A percentile compares a stretch with the other conserved stretches of the same genome.
Conservation (phyloP, 495 filamentous ascomycete species). For the Articulospora tetracladia region DNA sequence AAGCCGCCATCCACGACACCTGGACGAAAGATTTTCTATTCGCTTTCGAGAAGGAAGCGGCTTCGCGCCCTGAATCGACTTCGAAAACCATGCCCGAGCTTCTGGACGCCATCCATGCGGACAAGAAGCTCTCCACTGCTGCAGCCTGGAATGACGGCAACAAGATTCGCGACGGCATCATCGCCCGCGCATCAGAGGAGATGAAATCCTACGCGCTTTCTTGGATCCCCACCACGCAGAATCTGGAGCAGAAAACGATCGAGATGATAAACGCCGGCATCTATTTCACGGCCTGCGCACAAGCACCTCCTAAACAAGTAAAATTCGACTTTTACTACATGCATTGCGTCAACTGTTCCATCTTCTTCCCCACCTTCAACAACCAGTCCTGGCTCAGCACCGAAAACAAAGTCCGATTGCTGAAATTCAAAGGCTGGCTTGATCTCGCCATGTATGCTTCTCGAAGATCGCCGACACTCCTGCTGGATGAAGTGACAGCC, state of each 20-base stretch:
- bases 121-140: conserved; percentile 50
- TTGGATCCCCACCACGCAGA: conserved; percentile 46
- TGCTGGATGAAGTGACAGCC: conserved; percentile 45
- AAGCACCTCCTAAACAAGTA: conserved; percentile 56
- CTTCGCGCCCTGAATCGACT: conserved; percentile 18
- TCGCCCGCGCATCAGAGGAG: conserved; percentile 56
- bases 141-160: conserved; percentile 51
- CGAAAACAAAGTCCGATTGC: conserved; percentile 51
- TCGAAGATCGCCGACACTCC: conserved; percentile 46
- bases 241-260: conserved; percentile 61
- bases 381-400: conserved; percentile 31
- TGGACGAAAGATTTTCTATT: conserved; percentile 48
- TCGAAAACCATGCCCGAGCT: conserved; percentile 53
- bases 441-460: conserved; percentile 63
- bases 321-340: conserved; percentile 85
- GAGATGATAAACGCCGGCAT: conserved; percentile 73
- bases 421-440: conserved; percentile 61
- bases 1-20: conserved; percentile 60
- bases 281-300: conserved; percentile 60
- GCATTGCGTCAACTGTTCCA: conserved; percentile 58
- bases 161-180: conserved; percentile 63
- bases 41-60: conserved; percentile 47
- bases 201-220: conserved; percentile 50
- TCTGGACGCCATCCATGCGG: conserved; percentile 50
- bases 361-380: conserved; percentile 58